A percentile compares a stretch with the other conserved stretches of the same genome.
Evolutionary conservation across 768 basidiomycete species (phyloP).

Genomic region (Amanita inopinata): DNA sequence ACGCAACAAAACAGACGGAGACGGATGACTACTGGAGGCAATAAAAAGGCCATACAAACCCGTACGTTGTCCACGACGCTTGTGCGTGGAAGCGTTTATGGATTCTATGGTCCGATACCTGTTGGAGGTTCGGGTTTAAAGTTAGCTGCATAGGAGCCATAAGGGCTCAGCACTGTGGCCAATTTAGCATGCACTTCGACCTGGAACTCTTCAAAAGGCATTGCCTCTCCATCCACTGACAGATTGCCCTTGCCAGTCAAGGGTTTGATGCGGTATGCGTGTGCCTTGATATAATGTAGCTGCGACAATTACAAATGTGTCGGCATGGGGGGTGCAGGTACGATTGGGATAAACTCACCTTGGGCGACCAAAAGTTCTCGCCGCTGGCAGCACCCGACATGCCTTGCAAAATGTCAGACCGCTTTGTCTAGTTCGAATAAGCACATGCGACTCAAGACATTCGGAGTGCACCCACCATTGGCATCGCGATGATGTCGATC

Average conservation of each 20-base stretch:
- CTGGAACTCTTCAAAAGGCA: constrained; percentile 65
- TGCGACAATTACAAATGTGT: constrained; percentile 16
- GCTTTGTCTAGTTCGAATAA: constrained; percentile 1
- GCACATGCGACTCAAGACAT: background rate
- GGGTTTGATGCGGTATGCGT: constrained; percentile 66
- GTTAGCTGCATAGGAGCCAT: constrained; percentile 50
- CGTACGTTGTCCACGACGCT: too few species aligned
- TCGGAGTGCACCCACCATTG: constrained; percentile 34
- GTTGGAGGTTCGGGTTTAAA: constrained; percentile 35
- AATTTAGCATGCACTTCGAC: constrained; percentile 67
- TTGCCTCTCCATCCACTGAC: constrained; percentile 71
- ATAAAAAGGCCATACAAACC: too few species aligned
- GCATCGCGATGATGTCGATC: constrained; percentile 64
- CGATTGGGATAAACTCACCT: constrained; percentile 33
- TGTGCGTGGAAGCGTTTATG: too few species aligned
- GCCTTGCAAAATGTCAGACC: constrained; percentile 13
- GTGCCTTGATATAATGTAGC: constrained; percentile 66
- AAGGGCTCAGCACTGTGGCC: constrained; percentile 55
- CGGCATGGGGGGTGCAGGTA: background rate
- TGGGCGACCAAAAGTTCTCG: constrained; percentile 47
- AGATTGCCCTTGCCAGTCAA: constrained; percentile 42
- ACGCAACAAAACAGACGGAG: too few species aligned
- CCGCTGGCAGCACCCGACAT: constrained; percentile 59
- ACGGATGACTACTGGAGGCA: too few species aligned
- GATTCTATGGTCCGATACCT: too few species aligned